phyloP scores from a whole-genome alignment of 106 monocot species.

The Apostasia shenzhenica region DNA sequence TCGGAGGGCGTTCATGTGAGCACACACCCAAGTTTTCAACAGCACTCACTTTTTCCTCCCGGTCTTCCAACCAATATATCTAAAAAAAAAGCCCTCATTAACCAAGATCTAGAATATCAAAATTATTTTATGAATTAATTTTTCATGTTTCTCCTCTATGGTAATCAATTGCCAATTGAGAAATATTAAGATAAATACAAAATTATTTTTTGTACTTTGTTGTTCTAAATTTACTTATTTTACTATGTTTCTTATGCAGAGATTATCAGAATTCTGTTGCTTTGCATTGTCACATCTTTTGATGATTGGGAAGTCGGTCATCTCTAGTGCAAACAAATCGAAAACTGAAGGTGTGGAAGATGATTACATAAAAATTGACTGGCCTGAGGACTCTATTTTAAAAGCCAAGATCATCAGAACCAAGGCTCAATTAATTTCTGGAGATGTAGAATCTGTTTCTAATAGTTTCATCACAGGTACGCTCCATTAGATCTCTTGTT shows the following conservation, averaged over 20 bases:
- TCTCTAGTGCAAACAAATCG: conserved; percentile 55
- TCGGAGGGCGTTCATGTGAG: conserved; percentile 92
- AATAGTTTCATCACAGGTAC: conserved; percentile 74
- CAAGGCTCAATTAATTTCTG: conserved; percentile 59
- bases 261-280: conserved; percentile 85
- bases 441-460: conserved; percentile 66
- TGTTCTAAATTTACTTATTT: not conserved
- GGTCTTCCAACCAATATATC: too few species aligned
- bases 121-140: too few species aligned
- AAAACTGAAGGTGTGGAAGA: conserved; percentile 25
- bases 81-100: too few species aligned
- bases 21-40: not conserved
- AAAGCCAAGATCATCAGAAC: conserved; percentile 88
- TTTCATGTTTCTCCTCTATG: too few species aligned
- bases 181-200: not conserved
- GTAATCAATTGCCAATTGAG: too few species aligned
- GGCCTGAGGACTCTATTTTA: conserved; percentile 79
- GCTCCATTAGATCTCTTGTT: not conserved
- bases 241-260: conserved; percentile 40
- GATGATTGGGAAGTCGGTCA: conserved; percentile 69
- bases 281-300: conserved; percentile 77
- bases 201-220: not conserved
- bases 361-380: conserved; percentile 46
- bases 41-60: too few species aligned
- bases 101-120: too few species aligned